These are phyloP conservation scores for Pinus taeda DNA, from an alignment of 75 land plant genomes.

Conservation along the genomic window DNA sequence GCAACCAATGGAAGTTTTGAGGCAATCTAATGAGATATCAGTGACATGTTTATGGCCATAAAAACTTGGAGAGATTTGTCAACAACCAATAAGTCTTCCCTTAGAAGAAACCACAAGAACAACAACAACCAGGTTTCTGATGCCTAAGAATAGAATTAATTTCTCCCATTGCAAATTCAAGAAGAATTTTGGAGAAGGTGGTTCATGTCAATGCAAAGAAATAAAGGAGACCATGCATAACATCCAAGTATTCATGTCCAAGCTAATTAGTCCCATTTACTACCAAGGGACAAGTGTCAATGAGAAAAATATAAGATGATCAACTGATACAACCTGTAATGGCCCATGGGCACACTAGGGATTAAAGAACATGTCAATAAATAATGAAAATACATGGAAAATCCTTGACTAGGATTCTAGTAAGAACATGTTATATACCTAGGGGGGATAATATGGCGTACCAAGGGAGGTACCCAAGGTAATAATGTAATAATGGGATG, in stretches of 20 bases:
- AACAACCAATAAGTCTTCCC: neutral
- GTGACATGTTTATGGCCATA: neutral
- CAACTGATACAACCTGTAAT: constrained; percentile 68
- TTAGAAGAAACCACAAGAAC: neutral
- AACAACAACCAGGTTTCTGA: neutral
- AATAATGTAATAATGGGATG: too few relatives aligned
- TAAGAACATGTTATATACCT: too few relatives aligned
- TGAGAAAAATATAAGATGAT: constrained; percentile 73
- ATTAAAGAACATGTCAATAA: constrained; percentile 73
- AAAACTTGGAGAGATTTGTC: neutral
- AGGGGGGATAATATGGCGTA: too few relatives aligned
- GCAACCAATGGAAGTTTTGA: too few relatives aligned
- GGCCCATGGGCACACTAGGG: constrained; percentile 82
- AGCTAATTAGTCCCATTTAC: constrained; percentile 84
- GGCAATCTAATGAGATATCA: neutral
- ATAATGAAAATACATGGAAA: too few relatives aligned
- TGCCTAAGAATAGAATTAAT: constrained; percentile 47
- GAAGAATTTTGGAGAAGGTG: constrained; percentile 71
- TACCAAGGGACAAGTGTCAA: constrained; percentile 81
- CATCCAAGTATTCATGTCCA: constrained; percentile 74
- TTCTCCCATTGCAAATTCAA: constrained; percentile 70
- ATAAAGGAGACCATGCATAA: constrained; percentile 79
- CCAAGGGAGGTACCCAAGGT: too few relatives aligned
- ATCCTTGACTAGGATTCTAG: too few relatives aligned
- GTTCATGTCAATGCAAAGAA: constrained; percentile 70